Conservation (phyloP, 225 moss, liverwort and hornwort species). For the Sphagnum contortum region DNA sequence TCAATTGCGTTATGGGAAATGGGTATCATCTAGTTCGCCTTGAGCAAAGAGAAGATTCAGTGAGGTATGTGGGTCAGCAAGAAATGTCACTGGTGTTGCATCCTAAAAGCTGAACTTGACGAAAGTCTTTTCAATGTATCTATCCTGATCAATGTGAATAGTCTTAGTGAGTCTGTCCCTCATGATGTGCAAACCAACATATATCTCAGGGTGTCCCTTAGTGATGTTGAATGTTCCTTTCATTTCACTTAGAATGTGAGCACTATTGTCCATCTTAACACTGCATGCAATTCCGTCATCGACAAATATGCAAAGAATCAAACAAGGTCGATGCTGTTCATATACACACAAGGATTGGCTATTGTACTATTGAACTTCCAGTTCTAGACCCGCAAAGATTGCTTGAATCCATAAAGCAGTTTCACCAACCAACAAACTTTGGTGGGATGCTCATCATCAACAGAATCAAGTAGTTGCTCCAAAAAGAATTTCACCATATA, state of each 20-base stretch:
- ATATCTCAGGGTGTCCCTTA: neutral
- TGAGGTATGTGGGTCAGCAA: neutral
- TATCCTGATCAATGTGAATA: neutral
- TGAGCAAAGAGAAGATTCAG: neutral
- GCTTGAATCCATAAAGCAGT: no score
- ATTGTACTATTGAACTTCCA: no score
- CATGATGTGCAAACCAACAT: neutral
- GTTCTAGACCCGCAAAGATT: no score
- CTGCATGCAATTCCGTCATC: no score
- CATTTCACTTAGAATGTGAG: neutral
- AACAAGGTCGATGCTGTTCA: no score
- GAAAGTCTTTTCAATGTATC: neutral
- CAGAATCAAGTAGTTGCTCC: no score
- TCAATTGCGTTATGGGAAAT: neutral
- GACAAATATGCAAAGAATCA: no score
- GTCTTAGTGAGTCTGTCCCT: neutral
- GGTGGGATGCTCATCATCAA: no score
- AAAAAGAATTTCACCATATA: no score
- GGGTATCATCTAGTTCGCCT: neutral
- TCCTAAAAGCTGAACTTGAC: neutral
- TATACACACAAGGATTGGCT: no score
- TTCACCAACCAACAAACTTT: no score
- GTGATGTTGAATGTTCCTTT: neutral
- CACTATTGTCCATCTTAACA: no score
- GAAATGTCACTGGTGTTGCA: neutral